phyloP scores from a whole-genome alignment of 371 early-diverging fungal species.

The Funneliformis caledonium region DNA sequence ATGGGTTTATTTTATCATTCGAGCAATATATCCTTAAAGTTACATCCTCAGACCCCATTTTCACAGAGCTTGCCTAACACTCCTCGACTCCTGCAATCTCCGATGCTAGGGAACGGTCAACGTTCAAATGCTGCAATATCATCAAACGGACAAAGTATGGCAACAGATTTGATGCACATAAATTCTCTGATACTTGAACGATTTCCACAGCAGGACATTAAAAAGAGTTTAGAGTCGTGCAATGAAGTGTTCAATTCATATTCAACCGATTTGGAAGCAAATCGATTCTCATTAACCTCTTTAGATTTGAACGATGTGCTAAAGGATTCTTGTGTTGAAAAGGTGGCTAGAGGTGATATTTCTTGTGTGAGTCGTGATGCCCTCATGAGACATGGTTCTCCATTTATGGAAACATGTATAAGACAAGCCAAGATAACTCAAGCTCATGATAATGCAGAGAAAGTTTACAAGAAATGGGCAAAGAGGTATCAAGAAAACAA shows the following conservation, averaged over 20 bases:
- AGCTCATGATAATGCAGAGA: conserved; percentile 67
- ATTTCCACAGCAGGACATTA: conserved; percentile 38
- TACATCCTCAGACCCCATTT: conserved; percentile 27
- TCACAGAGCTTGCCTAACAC: conserved; percentile 7
- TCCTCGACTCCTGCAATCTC: conserved; percentile 26
- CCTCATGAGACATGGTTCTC: conserved; percentile 61
- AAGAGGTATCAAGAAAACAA: conserved; percentile 55
- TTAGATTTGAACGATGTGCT: conserved; percentile 60
- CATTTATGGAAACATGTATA: conserved; percentile 60
- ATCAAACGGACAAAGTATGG: not conserved
- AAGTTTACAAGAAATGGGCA: conserved; percentile 72
- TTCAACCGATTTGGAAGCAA: not conserved
- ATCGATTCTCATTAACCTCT: not conserved
- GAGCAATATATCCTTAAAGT: conserved; percentile 42
- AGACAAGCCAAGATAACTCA: conserved; percentile 60
- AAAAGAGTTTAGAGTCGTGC: not conserved
- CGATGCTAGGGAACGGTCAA: conserved; percentile 5
- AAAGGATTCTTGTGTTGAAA: conserved; percentile 55
- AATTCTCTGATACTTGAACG: conserved; percentile 37
- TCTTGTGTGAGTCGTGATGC: conserved; percentile 48
- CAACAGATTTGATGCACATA: conserved; percentile 18
- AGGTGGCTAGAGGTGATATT: conserved; percentile 39
- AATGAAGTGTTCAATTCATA: not conserved
- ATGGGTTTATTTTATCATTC: conserved; percentile 72
- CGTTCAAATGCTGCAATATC: conserved; percentile 33